These are phyloP conservation scores for Pelargonium cotyledonis DNA, from an alignment of 441 rosid species.

Conservation along the genomic window DNA sequence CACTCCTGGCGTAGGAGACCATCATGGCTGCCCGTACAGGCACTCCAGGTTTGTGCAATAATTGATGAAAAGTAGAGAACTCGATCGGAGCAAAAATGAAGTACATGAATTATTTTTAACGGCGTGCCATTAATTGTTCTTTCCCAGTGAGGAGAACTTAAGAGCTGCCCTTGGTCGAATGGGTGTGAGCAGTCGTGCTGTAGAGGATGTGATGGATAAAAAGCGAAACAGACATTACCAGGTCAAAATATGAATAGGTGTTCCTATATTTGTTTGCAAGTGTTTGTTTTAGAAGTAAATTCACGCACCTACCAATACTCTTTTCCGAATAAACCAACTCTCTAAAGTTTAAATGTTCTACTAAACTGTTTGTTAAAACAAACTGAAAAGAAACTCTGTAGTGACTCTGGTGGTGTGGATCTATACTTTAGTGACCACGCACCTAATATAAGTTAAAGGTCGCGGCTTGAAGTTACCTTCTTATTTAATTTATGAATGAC, in stretches of 20 bases:
- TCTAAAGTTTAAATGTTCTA: too few species aligned
- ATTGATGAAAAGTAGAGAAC: too few species aligned
- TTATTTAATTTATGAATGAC: too few species aligned
- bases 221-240: conserved; percentile 40
- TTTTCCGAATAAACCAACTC: too few species aligned
- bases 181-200: conserved; percentile 63
- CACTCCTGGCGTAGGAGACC: conserved; percentile 80
- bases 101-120: background rate
- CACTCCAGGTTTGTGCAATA: conserved; percentile 56
- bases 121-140: too few species aligned
- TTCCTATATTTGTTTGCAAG: conserved; percentile 22
- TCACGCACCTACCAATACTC: too few species aligned
- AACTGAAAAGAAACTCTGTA: too few species aligned
- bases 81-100: background rate
- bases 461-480: too few species aligned
- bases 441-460: too few species aligned
- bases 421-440: too few species aligned
- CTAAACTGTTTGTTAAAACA: too few species aligned
- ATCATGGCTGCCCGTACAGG: conserved; percentile 91
- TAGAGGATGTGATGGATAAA: conserved; percentile 73
- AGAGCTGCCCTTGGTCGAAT: conserved; percentile 75
- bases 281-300: background rate
- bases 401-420: too few species aligned
- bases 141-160: conserved; percentile 68
- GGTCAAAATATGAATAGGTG: background rate